Evolutionary conservation across 345 rosid species (phyloP).

Genomic region (Raphanus sativus): DNA sequence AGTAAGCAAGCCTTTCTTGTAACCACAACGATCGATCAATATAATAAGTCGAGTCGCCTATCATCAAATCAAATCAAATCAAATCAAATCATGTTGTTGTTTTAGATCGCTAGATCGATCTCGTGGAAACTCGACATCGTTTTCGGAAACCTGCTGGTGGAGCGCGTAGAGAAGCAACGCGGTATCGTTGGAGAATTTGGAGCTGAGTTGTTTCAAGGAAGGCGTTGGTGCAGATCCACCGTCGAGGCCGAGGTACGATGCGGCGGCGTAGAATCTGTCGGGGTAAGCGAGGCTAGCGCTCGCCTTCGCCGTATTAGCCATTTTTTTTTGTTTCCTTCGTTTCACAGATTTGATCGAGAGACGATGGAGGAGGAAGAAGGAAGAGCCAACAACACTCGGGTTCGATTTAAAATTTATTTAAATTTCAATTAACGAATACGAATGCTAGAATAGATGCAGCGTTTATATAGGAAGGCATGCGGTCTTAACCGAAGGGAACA

Average conservation of each 20-base stretch:
- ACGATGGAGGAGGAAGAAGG: neutral
- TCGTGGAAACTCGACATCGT: neutral
- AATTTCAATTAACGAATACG: neutral
- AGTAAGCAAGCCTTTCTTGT: neutral
- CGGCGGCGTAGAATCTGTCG: slow-evolving; percentile 84
- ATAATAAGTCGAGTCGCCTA: neutral
- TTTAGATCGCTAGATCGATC: slow-evolving; percentile 5
- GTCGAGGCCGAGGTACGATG: slow-evolving; percentile 71
- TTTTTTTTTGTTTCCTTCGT: neutral
- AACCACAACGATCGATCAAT: neutral
- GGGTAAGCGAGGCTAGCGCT: slow-evolving; percentile 90
- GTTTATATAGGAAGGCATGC: slow-evolving; percentile 12
- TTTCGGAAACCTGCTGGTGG: slow-evolving; percentile 64
- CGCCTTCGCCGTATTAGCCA: slow-evolving; percentile 64
- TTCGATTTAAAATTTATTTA: neutral
- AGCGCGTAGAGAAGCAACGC: slow-evolving; percentile 80
- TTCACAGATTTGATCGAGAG: slow-evolving; percentile 10
- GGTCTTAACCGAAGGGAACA: no score
- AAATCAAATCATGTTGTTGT: neutral
- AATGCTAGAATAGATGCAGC: neutral
- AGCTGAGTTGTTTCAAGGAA: slow-evolving; percentile 47
- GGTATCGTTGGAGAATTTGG: slow-evolving; percentile 66
- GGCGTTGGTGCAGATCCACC: slow-evolving; percentile 61
- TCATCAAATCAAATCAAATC: neutral
- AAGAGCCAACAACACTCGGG: neutral